phyloP scores from a whole-genome alignment of 1,139 yeast genomes.

The Hansenula lynferdii region DNA sequence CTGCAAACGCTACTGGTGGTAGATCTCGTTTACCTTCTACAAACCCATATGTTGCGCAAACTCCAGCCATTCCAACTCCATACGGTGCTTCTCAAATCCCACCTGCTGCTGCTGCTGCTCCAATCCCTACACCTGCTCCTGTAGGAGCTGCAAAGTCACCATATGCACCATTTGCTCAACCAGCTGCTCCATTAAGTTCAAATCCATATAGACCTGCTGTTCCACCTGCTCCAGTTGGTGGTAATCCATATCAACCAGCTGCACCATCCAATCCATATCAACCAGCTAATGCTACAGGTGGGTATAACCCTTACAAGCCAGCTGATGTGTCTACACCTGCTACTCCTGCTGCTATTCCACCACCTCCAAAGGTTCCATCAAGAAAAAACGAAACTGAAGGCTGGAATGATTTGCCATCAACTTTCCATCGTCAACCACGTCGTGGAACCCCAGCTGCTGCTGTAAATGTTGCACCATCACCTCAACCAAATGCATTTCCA shows the following conservation, averaged over 20 bases:
- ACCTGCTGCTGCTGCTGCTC: constrained; percentile 11
- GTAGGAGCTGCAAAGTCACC: constrained; percentile 9
- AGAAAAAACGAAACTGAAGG: constrained; percentile 70
- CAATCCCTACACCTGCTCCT: constrained; percentile 6
- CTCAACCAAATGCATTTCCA: neutral
- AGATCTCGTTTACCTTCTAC: neutral
- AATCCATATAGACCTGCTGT: constrained; percentile 7
- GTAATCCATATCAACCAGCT: constrained; percentile 13
- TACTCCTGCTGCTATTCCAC: constrained; percentile 9
- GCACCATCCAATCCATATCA: constrained; percentile 12
- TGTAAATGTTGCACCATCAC: constrained; percentile 21
- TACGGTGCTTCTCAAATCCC: no score
- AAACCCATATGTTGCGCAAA: constrained; percentile 30
- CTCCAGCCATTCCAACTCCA: constrained; percentile 12
- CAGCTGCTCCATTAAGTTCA: constrained; percentile 8
- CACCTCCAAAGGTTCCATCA: constrained; percentile 31
- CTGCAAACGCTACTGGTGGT: constrained; percentile 11
- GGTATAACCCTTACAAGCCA: constrained; percentile 6
- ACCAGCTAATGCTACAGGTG: constrained; percentile 9
- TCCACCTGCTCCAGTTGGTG: neutral
- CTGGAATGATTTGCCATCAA: constrained; percentile 91
- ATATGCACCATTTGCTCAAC: constrained; percentile 8
- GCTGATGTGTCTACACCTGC: constrained; percentile 9
- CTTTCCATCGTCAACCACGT: constrained; percentile 51
- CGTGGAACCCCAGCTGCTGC: constrained; percentile 45